phyloP scores from a whole-genome alignment of 1,284 basidiomycete genomes.

The Gastroboletus turbinatus region DNA sequence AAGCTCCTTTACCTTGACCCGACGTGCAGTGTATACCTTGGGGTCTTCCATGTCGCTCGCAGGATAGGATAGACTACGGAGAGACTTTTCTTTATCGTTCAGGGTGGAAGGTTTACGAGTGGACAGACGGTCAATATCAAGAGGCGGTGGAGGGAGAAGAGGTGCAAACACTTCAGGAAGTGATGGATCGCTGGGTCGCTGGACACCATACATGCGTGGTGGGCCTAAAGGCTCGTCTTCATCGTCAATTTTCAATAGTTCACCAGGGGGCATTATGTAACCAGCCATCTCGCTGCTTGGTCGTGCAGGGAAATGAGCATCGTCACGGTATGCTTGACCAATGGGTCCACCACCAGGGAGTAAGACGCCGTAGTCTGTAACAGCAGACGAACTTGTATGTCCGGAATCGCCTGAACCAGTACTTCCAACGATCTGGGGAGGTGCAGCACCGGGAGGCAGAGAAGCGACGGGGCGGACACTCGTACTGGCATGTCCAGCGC shows the following conservation, averaged over 20 bases:
- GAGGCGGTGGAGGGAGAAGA: slow-evolving; percentile 41
- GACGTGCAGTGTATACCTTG: slow-evolving; percentile 56
- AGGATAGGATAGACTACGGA: slow-evolving; percentile 36
- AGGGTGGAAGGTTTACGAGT: slow-evolving; percentile 29
- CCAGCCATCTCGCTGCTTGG: slow-evolving; percentile 31
- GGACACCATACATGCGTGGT: slow-evolving; percentile 30
- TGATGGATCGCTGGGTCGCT: slow-evolving; percentile 22
- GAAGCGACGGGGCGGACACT: slow-evolving; percentile 29
- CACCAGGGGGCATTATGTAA: slow-evolving; percentile 30
- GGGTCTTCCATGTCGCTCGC: slow-evolving; percentile 46
- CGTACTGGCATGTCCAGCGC: slow-evolving; percentile 16
- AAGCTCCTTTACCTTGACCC: slow-evolving; percentile 53
- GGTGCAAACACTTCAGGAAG: slow-evolving; percentile 35
- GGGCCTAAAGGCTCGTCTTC: slow-evolving; percentile 26
- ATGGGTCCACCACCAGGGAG: slow-evolving; percentile 34
- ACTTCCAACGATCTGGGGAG: slow-evolving; percentile 31
- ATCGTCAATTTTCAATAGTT: slow-evolving; percentile 32
- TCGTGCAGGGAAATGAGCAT: slow-evolving; percentile 22
- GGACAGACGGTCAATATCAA: slow-evolving; percentile 37
- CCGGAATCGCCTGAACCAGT: slow-evolving; percentile 29
- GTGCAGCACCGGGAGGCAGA: slow-evolving; percentile 33
- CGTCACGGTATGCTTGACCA: slow-evolving; percentile 33
- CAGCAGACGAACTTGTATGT: slow-evolving; percentile 25
- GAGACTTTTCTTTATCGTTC: slow-evolving; percentile 34
- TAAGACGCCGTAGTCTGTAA: slow-evolving; percentile 33